Evolutionary conservation across 2,329 filamentous ascomycete species (phyloP).

Genomic region (Cladophialophora psammophila): DNA sequence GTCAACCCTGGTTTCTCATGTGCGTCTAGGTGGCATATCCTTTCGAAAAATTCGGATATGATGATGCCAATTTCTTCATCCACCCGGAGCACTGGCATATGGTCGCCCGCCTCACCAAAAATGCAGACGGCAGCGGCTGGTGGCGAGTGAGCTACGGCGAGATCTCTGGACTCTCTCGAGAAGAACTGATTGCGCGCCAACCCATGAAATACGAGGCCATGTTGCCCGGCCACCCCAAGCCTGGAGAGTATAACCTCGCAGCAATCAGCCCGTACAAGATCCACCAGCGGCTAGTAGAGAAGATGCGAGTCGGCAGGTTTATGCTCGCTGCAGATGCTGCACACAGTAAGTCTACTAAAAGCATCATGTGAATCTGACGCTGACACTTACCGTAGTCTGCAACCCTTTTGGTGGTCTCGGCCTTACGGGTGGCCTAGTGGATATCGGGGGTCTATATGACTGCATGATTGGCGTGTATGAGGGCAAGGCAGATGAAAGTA

Average conservation of each 20-base stretch:
- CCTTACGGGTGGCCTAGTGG: slow-evolving; percentile 69
- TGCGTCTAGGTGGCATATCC: slow-evolving; percentile 29
- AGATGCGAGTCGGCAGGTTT: slow-evolving; percentile 64
- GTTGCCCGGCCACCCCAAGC: slow-evolving; percentile 66
- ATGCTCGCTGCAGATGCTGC: slow-evolving; percentile 68
- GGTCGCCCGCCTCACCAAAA: slow-evolving; percentile 66
- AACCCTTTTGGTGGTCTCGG: slow-evolving; percentile 67
- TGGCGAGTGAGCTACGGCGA: slow-evolving; percentile 72
- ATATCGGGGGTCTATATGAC: slow-evolving; percentile 68
- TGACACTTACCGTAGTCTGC: slow-evolving; percentile 43
- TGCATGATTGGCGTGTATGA: slow-evolving; percentile 59
- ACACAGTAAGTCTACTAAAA: slow-evolving; percentile 48
- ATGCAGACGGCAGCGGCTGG: slow-evolving; percentile 59
- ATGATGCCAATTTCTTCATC: slow-evolving; percentile 59
- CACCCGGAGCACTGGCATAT: slow-evolving; percentile 69
- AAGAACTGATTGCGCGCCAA: slow-evolving; percentile 63
- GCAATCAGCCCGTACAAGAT: slow-evolving; percentile 68
- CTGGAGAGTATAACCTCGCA: slow-evolving; percentile 63
- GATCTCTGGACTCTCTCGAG: slow-evolving; percentile 59
- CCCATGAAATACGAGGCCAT: slow-evolving; percentile 65
- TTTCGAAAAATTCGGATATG: slow-evolving; percentile 38
- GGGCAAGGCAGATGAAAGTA: slow-evolving; percentile 49
- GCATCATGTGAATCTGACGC: not conserved
- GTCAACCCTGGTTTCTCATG: not conserved
- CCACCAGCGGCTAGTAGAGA: slow-evolving; percentile 66